Conservation (phyloP, 352 stramenopile species). For the Hyaloperonospora arabidopsidis region DNA sequence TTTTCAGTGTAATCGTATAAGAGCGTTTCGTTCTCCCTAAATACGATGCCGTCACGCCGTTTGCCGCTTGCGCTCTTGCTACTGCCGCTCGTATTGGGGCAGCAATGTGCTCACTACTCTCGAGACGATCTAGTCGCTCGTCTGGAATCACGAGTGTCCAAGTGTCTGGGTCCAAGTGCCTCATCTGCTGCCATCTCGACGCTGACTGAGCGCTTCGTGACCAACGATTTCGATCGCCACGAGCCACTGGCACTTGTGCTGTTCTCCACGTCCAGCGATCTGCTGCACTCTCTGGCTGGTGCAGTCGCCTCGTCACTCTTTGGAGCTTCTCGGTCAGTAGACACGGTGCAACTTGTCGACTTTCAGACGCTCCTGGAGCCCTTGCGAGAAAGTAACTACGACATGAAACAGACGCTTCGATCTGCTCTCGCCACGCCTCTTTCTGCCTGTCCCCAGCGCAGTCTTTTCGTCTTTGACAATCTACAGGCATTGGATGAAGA, state of each 20-base stretch:
- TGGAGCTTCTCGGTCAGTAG: conserved; percentile 11
- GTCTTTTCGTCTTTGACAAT: conserved; percentile 45
- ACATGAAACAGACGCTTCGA: conserved; percentile 43
- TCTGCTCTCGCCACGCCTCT: conserved; percentile 29
- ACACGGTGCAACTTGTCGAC: conserved; percentile 25
- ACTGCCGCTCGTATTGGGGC: conserved; percentile 8
- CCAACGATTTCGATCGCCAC: conserved; percentile 50
- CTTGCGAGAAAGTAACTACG: conserved; percentile 29
- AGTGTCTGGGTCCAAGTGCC: conserved; percentile 31
- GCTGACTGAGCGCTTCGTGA: conserved; percentile 36
- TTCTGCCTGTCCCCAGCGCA: conserved; percentile 37
- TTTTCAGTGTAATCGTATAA: conserved; percentile 1
- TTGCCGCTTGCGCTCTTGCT: conserved; percentile 10
- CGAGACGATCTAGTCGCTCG: conserved; percentile 39
- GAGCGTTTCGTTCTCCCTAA: conserved; percentile 1
- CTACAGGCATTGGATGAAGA: conserved; percentile 38
- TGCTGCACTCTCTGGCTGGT: conserved; percentile 28
- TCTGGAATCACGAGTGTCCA: conserved; percentile 33
- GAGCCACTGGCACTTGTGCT: conserved; percentile 43
- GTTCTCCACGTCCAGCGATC: conserved; percentile 41
- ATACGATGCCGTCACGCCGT: conserved; percentile 9
- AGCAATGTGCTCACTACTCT: conserved; percentile 30
- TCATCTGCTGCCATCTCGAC: conserved; percentile 24
- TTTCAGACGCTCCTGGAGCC: conserved; percentile 27
- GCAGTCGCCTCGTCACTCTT: conserved; percentile 34